Evolutionary conservation across 495 filamentous ascomycete species (phyloP).

Genomic region (Filosporella fistucella): DNA sequence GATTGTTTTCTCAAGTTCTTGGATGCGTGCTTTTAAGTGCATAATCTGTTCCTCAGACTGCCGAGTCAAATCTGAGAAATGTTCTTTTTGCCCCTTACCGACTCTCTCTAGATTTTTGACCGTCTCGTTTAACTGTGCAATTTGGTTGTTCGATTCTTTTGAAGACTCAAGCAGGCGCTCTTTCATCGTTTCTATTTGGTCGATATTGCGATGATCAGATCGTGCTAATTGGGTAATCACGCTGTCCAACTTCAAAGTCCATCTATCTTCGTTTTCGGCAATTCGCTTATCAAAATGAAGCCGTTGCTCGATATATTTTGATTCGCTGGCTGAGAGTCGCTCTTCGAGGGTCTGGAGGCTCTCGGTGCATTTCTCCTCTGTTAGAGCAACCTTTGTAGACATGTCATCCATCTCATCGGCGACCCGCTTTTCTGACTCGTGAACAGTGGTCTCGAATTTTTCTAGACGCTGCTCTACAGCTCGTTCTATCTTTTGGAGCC

Average conservation of each 20-base stretch:
- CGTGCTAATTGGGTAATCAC: neutral
- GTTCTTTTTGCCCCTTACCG: neutral
- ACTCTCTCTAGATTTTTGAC: neutral
- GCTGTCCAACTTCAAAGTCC: neutral
- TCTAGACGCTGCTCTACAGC: neutral
- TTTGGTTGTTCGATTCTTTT: neutral
- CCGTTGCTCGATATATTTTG: neutral
- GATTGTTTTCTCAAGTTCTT: neutral
- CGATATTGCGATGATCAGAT: constrained; percentile 5
- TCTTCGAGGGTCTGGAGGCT: neutral
- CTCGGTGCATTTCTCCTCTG: neutral
- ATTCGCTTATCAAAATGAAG: neutral
- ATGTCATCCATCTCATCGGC: neutral
- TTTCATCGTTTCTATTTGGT: neutral
- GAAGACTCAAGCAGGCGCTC: neutral
- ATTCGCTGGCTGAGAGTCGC: neutral
- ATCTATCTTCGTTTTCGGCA: neutral
- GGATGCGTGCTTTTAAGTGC: too few species aligned
- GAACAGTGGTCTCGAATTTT: neutral
- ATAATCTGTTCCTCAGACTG: neutral
- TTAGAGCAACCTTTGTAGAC: neutral
- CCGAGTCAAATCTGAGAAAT: neutral
- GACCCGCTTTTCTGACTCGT: neutral
- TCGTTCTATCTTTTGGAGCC: neutral
- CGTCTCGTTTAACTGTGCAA: neutral